Percentiles rank a stretch among this genome's conserved stretches.
phyloP scores from a whole-genome alignment of 495 filamentous ascomycete genomes.

The Amniculicola lignicola region DNA sequence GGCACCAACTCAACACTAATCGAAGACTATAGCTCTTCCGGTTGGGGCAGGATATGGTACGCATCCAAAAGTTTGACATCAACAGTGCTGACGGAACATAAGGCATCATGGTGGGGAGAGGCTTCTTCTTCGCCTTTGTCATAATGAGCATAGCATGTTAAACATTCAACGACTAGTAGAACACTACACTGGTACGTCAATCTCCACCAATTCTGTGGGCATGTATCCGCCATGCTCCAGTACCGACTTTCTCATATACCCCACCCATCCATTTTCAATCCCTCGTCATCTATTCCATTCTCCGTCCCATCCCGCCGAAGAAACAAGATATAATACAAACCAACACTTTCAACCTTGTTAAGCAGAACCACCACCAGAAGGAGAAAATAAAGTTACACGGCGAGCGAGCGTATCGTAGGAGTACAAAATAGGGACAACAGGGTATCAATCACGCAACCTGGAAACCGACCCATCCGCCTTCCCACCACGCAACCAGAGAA shows the following conservation, averaged over 20 bases:
- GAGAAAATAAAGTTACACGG: background rate
- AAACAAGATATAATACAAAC: background rate
- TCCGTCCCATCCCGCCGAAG: too few relatives aligned
- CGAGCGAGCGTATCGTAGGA: too few relatives aligned
- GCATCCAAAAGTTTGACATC: background rate
- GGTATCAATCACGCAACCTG: too few relatives aligned
- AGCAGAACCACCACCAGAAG: background rate
- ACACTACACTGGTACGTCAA: too few relatives aligned
- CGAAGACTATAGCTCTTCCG: conserved; percentile 12
- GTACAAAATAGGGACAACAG: too few relatives aligned
- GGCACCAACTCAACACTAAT: background rate
- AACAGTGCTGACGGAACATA: background rate
- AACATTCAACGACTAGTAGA: too few relatives aligned
- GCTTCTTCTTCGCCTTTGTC: conserved; percentile 32
- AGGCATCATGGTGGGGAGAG: conserved; percentile 30
- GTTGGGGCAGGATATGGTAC: conserved; percentile 30
- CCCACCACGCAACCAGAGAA: too few relatives aligned
- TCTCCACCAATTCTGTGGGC: background rate
- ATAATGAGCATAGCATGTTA: conserved; percentile 32
- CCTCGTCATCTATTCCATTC: too few relatives aligned
- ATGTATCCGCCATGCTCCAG: background rate
- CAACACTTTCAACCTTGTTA: background rate
- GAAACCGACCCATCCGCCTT: too few relatives aligned
- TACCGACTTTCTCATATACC: too few relatives aligned
- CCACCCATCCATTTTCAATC: too few relatives aligned